Percentiles rank a stretch among this genome's conserved stretches.
Evolutionary conservation across 2,329 filamentous ascomycete genomes (phyloP).

Genomic region (Didymellaceae sp.): DNA sequence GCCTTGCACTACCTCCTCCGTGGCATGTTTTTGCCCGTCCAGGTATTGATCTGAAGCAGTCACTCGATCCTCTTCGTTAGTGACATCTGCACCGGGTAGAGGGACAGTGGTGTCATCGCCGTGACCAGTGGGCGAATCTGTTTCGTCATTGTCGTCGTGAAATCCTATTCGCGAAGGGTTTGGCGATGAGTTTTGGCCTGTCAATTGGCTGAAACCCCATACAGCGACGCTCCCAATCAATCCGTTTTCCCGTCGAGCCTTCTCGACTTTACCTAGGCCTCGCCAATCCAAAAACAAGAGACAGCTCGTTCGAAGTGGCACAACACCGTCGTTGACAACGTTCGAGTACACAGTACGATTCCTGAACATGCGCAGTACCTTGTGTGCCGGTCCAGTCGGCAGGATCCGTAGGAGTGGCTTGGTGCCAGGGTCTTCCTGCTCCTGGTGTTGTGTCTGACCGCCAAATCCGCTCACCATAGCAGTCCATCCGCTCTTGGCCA

Average conservation of each 20-base stretch:
- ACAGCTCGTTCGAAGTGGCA: slow-evolving; percentile 92
- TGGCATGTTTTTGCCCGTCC: slow-evolving; percentile 34
- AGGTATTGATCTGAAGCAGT: slow-evolving; percentile 46
- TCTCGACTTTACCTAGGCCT: slow-evolving; percentile 89
- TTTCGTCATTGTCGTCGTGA: slow-evolving; percentile 38
- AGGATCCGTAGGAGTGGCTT: slow-evolving; percentile 89
- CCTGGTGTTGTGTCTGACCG: slow-evolving; percentile 62
- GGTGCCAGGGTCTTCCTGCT: slow-evolving; percentile 73
- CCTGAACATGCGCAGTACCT: slow-evolving; percentile 83
- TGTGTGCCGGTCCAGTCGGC: slow-evolving; percentile 88
- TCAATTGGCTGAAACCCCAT: slow-evolving; percentile 94
- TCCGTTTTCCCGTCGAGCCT: slow-evolving; percentile 89
- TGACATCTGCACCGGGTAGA: slow-evolving; percentile 70
- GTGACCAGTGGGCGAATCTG: slow-evolving; percentile 40
- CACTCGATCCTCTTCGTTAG: slow-evolving; percentile 67
- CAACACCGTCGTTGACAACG: slow-evolving; percentile 96
- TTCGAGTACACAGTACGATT: slow-evolving; percentile 95
- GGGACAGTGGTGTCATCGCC: slow-evolving; percentile 65
- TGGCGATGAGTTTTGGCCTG: slow-evolving; percentile 68
- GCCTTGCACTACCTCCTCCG: slow-evolving; percentile 18
- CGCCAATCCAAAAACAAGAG: slow-evolving; percentile 97
- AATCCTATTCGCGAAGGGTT: slow-evolving; percentile 57
- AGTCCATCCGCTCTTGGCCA: slow-evolving; percentile 86
- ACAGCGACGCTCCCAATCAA: slow-evolving; percentile 90
- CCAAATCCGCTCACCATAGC: slow-evolving; percentile 84